Evolutionary conservation across 2,329 filamentous ascomycete species (phyloP).

Genomic region (Aureobasidium melanogenum): DNA sequence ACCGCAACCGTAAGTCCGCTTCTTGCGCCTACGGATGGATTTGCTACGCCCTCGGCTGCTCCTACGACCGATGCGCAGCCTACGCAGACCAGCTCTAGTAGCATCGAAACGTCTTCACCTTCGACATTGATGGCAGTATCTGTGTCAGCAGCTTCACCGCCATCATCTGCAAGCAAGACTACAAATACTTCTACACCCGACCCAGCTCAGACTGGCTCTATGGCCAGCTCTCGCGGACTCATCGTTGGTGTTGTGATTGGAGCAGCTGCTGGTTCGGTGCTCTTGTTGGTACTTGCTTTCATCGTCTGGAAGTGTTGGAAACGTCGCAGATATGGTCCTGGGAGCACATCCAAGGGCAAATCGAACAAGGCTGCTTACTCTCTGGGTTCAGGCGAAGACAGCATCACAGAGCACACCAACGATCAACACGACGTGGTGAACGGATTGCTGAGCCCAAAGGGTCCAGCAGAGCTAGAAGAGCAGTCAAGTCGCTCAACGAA

Average conservation of each 20-base stretch:
- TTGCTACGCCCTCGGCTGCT: not conserved
- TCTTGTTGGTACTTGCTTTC: not conserved
- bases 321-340: not conserved
- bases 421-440: not conserved
- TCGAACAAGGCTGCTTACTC: not conserved
- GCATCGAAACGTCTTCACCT: not conserved
- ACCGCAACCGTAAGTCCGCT: not conserved
- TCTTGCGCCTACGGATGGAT: not conserved
- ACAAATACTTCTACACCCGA: not conserved
- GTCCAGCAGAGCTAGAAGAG: not conserved
- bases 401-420: not conserved
- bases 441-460: not conserved
- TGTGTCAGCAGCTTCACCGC: not conserved
- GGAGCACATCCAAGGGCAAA: not conserved
- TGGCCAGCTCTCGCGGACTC: not conserved
- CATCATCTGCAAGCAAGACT: not conserved
- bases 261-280: not conserved
- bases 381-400: not conserved
- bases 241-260: conserved; percentile 3
- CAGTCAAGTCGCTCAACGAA: not conserved
- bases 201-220: not conserved
- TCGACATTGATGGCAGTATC: not conserved
- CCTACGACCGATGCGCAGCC: not conserved
- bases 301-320: not conserved
- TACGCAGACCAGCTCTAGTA: not conserved